phyloP scores from a whole-genome alignment of 2,329 filamentous ascomycete genomes.

The Fusarium duplospermum region DNA sequence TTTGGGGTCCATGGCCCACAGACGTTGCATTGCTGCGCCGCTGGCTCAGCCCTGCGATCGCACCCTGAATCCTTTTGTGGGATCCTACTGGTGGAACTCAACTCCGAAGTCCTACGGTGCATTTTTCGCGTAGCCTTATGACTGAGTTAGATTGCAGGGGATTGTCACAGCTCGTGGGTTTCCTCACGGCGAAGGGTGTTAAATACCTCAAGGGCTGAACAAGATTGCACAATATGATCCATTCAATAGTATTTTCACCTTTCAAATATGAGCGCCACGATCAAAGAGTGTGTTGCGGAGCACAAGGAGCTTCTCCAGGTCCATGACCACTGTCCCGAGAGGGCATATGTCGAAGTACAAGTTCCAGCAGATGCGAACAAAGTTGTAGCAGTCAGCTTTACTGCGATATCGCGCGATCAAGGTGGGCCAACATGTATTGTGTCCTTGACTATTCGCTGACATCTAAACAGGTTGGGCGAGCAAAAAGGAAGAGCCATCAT shows the following conservation, averaged over 20 bases:
- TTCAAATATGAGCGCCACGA: not conserved
- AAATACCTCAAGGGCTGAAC: not conserved
- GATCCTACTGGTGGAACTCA: not conserved
- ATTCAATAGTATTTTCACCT: too few species aligned
- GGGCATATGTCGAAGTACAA: constrained; percentile 25
- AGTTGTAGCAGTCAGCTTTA: constrained; percentile 22
- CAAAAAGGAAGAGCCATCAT: constrained; percentile 9
- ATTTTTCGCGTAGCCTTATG: not conserved
- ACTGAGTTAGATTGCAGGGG: not conserved
- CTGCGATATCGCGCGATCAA: constrained; percentile 22
- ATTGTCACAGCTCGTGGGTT: not conserved
- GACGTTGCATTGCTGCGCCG: not conserved
- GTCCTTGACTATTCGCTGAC: rapidly evolving
- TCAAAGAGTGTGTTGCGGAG: constrained; percentile 9
- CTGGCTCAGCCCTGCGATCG: not conserved
- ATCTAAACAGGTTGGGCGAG: constrained; percentile 25
- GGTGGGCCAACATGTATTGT: not conserved
- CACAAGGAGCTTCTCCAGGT: constrained; percentile 23
- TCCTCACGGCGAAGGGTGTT: not conserved
- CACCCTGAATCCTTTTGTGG: not conserved
- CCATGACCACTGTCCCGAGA: constrained; percentile 29
- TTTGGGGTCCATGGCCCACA: not conserved
- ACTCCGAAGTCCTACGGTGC: not conserved
- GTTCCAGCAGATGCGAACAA: constrained; percentile 23
- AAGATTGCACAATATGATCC: too few species aligned